Evolutionary conservation across 2,329 filamentous ascomycete genomes (phyloP).

Genomic region (Beauveria pseudobassiana): DNA sequence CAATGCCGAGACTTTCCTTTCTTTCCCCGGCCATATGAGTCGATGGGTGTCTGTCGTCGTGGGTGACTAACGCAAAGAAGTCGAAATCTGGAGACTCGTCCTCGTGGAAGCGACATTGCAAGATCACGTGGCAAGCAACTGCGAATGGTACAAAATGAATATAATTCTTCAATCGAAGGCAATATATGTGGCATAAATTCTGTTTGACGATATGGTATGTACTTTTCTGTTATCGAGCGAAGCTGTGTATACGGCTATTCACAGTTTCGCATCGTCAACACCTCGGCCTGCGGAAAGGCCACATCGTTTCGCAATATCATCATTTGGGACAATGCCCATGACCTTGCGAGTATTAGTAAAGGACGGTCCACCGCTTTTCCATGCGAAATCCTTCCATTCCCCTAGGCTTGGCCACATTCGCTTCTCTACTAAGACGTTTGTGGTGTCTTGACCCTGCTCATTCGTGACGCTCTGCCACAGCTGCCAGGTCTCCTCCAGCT

Average conservation of each 20-base stretch:
- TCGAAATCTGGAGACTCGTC: not conserved
- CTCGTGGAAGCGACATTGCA: not conserved
- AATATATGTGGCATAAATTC: not conserved
- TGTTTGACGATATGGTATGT: not conserved
- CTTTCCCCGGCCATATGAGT: constrained; percentile 35
- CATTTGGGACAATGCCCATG: constrained; percentile 24
- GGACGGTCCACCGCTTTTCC: constrained; percentile 49
- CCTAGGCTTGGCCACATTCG: constrained; percentile 52
- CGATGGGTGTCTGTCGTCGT: not conserved
- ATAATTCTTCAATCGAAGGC: not conserved
- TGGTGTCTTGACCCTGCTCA: constrained; percentile 21
- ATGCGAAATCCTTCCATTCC: constrained; percentile 55
- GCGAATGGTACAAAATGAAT: not conserved
- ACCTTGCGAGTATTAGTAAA: constrained; percentile 32
- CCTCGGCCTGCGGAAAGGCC: constrained; percentile 4
- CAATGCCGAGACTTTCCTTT: constrained; percentile 42
- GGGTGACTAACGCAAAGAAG: not conserved
- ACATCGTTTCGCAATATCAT: constrained; percentile 21
- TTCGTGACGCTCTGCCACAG: constrained; percentile 47
- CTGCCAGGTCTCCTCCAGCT: constrained; percentile 55
- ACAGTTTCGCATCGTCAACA: not conserved
- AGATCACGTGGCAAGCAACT: not conserved
- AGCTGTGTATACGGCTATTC: not conserved
- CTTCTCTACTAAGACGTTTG: constrained; percentile 28
- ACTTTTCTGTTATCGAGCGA: not conserved